Evolutionary conservation across 73 alveolate genomes (phyloP).

Genomic region (Uronychia setigera): DNA sequence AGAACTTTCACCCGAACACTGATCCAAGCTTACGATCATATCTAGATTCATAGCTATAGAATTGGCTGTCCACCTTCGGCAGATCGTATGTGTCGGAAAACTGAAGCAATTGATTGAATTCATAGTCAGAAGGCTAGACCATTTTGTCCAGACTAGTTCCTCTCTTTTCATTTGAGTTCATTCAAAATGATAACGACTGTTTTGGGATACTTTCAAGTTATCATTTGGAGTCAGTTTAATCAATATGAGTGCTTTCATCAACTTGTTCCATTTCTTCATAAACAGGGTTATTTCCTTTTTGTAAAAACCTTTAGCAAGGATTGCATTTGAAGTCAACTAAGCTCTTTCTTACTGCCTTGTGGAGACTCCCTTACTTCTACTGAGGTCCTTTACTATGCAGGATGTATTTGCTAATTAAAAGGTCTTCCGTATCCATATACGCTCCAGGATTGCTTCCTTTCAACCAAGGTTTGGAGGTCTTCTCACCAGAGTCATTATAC

Average conservation of each 20-base stretch:
- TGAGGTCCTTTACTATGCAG: background rate
- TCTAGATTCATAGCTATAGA: too few relatives aligned
- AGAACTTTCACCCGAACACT: too few relatives aligned
- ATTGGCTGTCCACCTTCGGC: too few relatives aligned
- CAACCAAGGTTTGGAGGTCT: background rate
- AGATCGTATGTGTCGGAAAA: too few relatives aligned
- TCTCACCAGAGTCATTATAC: background rate
- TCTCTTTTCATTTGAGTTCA: too few relatives aligned
- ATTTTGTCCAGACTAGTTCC: too few relatives aligned
- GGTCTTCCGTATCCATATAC: background rate
- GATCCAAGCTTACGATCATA: too few relatives aligned
- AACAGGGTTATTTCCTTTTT: background rate
- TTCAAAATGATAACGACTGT: too few relatives aligned
- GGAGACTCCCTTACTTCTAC: background rate
- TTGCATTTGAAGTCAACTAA: background rate
- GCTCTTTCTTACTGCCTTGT: background rate
- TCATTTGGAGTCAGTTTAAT: too few relatives aligned
- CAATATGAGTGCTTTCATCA: background rate
- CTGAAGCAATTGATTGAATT: too few relatives aligned
- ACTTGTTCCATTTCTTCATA: background rate
- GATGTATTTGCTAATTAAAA: background rate
- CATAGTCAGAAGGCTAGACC: too few relatives aligned
- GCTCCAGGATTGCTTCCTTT: background rate
- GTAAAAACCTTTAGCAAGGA: background rate
- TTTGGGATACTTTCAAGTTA: too few relatives aligned